A percentile compares a stretch with the other conserved stretches of the same genome.
Evolutionary conservation across 1,284 basidiomycete genomes (phyloP).

Genomic region (Inonotus hispidus): DNA sequence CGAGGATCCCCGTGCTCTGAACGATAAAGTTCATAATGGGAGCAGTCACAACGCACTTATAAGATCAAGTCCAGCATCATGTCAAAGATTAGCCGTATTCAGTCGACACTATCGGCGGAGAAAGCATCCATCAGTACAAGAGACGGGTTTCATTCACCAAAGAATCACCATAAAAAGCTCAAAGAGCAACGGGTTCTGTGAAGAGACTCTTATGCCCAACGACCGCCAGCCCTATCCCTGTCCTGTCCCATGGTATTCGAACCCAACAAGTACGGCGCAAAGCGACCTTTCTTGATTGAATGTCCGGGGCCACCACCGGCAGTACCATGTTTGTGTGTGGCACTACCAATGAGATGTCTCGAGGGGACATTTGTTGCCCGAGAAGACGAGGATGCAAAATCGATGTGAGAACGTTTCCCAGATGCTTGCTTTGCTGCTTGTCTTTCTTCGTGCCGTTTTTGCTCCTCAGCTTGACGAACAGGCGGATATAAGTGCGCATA

Average conservation of each 20-base stretch:
- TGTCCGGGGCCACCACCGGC: not conserved
- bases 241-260: not conserved
- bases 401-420: constrained; percentile 51
- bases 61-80: no score
- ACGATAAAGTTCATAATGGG: no score
- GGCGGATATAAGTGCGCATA: not conserved
- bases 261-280: constrained; percentile 5
- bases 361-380: no score
- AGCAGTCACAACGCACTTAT: no score
- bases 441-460: constrained; percentile 56
- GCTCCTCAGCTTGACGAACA: constrained; percentile 33
- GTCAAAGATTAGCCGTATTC: no score
- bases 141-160: no score
- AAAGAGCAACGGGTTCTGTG: no score
- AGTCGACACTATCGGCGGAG: no score
- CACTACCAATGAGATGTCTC: not conserved
- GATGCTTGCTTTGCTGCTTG: constrained; percentile 42
- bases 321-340: not conserved
- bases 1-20: no score
- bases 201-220: constrained; percentile 2
- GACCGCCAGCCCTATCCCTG: not conserved
- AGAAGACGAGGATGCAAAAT: constrained; percentile 35
- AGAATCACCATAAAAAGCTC: no score
- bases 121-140: no score
- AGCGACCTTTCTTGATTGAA: not conserved